phyloP scores from a whole-genome alignment of 768 basidiomycete species.

The Boletus rubescentipes region DNA sequence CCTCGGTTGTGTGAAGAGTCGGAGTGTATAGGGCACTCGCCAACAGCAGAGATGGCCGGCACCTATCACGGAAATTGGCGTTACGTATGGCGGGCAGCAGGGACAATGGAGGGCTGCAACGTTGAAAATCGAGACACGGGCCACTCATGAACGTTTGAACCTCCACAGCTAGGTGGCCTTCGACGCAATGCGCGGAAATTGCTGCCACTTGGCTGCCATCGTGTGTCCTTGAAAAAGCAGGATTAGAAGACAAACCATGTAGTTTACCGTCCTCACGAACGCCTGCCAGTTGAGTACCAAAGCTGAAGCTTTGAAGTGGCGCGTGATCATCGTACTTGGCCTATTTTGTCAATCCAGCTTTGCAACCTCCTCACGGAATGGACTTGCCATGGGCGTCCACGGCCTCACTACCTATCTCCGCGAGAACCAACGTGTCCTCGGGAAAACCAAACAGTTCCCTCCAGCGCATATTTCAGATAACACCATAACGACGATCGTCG shows the following conservation, averaged over 20 bases:
- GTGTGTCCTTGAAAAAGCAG: constrained; percentile 1
- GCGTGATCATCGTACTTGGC: too few relatives aligned
- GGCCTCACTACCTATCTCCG: constrained; percentile 53
- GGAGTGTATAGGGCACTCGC: neutral
- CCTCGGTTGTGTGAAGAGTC: neutral
- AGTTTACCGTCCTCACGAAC: neutral
- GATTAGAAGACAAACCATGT: neutral
- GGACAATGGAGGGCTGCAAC: neutral
- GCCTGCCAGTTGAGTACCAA: too few relatives aligned
- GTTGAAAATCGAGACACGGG: too few relatives aligned
- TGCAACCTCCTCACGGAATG: constrained; percentile 6
- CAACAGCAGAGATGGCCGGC: neutral
- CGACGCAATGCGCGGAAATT: neutral
- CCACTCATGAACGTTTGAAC: neutral
- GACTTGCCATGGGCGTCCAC: constrained; percentile 47
- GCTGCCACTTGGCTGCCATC: constrained; percentile 5
- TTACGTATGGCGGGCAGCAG: neutral
- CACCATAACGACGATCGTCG: constrained; percentile 50
- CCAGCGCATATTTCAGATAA: constrained; percentile 1
- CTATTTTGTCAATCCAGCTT: neutral
- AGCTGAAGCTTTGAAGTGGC: too few relatives aligned
- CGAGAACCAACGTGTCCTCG: constrained; percentile 42
- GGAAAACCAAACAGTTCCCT: constrained; percentile 36
- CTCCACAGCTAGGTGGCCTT: constrained; percentile 12
- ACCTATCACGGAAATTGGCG: neutral